Base-by-base conservation (phyloP, 225 moss, liverwort and hornwort species). In the Pseudoscleropodium purum region DNA sequence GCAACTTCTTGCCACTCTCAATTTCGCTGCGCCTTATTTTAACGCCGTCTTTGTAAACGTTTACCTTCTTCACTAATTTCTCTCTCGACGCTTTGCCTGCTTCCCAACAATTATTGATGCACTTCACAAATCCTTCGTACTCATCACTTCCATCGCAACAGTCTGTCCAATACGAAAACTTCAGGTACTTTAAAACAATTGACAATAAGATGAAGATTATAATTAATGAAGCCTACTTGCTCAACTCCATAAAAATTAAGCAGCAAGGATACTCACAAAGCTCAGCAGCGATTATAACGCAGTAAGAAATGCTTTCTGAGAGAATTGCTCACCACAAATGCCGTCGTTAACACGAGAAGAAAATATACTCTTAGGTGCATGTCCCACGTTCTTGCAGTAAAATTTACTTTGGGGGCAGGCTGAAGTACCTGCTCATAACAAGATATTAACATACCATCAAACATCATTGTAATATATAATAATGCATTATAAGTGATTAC, bases 121-220 rank as follows among this genome's bases (percentile, higher is more conserved):
- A 98, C 56, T 87, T 93, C 63, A 85, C 89, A 86, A 91, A 94
- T 91, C 96, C 98, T 90, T 93, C 96, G 89, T 92, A 95, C 87
- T 98, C 98, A 90, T 98, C 98, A 82, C 93, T 97, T 89, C 98
- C 98, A 94, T 98, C 98, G 91, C 98, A 98, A 93, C 98, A 98
- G 89, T 98, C 98, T 94, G 91, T 85, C 89, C 62, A 26, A 83
- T 52, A 70, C 45, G 20, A 54, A 87, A 84, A 47, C 41, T 82
- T 90, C 65, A 89, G 79, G 47, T 66, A 69, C 67, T 87, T 87
- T 39, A 61, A 47, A 76, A 82, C 59, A 81, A 56, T 19, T 29
- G 49, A 64, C 29, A 85, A 89, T 66, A 37, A 82, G n/a, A 84
- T 87, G 14, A 30, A 77, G 77, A 85, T 19, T 41, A 39, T 37